phyloP scores from a whole-genome alignment of 2,329 filamentous ascomycete genomes.

The Pseudogymnoascus sp. region DNA sequence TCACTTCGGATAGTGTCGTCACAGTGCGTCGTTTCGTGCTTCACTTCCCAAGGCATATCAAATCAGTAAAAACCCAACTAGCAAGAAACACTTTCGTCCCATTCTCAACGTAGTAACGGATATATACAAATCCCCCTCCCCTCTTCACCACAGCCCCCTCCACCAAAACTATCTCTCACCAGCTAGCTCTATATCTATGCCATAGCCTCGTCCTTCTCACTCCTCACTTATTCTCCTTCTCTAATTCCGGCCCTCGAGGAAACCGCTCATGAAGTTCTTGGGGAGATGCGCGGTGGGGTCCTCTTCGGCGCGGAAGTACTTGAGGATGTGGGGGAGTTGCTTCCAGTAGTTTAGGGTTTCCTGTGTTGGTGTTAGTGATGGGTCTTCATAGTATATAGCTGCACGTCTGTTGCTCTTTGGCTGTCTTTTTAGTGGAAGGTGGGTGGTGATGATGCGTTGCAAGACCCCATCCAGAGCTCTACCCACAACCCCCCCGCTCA shows the following conservation, averaged over 20 bases:
- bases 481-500: background rate
- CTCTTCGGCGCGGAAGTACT: slow-evolving; percentile 89
- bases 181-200: background rate
- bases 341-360: slow-evolving; percentile 99
- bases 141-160: background rate
- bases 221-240: background rate
- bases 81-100: background rate
- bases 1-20: background rate
- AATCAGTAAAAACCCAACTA: background rate
- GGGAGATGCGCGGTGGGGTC: slow-evolving; percentile 69
- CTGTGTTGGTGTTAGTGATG: slow-evolving; percentile 36
- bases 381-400: background rate
- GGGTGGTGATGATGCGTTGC: background rate
- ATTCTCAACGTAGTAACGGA: slow-evolving; percentile 1
- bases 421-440: background rate
- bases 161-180: background rate
- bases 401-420: background rate
- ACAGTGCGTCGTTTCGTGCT: background rate
- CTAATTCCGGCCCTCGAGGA: slow-evolving; percentile 60
- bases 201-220: too few species aligned
- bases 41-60: background rate
- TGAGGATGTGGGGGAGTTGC: slow-evolving; percentile 89
- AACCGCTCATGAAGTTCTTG: slow-evolving; percentile 84
- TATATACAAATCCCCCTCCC: background rate
- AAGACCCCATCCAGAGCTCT: background rate